A percentile compares a stretch with the other conserved stretches of the same genome.
Evolutionary conservation across 805 yeast species (phyloP).

Genomic region (Candida dendrica): DNA sequence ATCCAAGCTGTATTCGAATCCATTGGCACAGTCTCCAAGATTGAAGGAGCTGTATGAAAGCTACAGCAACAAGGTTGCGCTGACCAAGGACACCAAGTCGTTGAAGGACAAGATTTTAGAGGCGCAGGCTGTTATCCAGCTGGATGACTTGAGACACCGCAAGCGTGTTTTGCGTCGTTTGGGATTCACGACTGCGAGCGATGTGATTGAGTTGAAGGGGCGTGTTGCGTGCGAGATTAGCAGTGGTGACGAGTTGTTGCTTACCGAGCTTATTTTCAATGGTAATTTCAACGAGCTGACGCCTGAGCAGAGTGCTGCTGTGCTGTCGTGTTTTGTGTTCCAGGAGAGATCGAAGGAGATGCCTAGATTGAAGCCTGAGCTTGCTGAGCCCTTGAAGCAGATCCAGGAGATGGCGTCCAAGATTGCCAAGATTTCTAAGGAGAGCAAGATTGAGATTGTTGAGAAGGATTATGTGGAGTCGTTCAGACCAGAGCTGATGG

Average conservation of each 20-base stretch:
- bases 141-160: constrained; percentile 89
- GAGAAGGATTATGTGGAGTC: constrained; percentile 91
- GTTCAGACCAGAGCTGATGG: constrained; percentile 93
- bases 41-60: constrained; percentile 55
- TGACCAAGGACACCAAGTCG: constrained; percentile 51
- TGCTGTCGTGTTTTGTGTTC: constrained; percentile 91
- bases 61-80: constrained; percentile 56
- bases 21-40: constrained; percentile 54
- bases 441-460: constrained; percentile 81
- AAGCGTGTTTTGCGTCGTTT: constrained; percentile 88
- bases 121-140: constrained; percentile 86
- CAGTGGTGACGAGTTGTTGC: constrained; percentile 73
- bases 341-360: constrained; percentile 90
- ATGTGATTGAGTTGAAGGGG: constrained; percentile 92
- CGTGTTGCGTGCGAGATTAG: constrained; percentile 96
- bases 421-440: constrained; percentile 84
- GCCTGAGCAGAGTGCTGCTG: constrained; percentile 87
- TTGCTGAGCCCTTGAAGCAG: constrained; percentile 85
- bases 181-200: constrained; percentile 81
- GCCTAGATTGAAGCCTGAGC: constrained; percentile 79
- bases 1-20: constrained; percentile 62
- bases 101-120: constrained; percentile 63
- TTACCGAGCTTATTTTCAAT: constrained; percentile 90
- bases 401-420: constrained; percentile 87
- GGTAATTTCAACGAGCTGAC: constrained; percentile 87